Evolutionary conservation across 805 yeast species (phyloP).

Genomic region (Starmerella lactis-condensi): DNA sequence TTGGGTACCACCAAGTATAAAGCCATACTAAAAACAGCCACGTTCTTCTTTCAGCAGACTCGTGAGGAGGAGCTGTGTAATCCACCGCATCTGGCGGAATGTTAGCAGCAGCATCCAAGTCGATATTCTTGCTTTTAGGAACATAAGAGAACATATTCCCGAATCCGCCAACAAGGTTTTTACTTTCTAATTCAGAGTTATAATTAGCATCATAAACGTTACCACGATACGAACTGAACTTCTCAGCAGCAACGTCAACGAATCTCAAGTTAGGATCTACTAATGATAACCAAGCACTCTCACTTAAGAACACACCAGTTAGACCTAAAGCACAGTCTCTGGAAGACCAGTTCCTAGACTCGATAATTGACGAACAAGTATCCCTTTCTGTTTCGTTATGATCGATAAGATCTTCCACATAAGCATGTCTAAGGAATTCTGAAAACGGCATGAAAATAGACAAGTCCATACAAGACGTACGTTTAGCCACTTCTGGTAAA

Average conservation of each 20-base stretch:
- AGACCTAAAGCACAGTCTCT: slow-evolving; percentile 25
- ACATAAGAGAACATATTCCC: slow-evolving; percentile 24
- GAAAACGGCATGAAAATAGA: slow-evolving; percentile 25
- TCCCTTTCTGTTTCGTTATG: slow-evolving; percentile 20
- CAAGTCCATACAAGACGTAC: slow-evolving; percentile 24
- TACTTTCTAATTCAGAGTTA: slow-evolving; percentile 20
- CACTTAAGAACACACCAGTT: slow-evolving; percentile 27
- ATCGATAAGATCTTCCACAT: slow-evolving; percentile 11
- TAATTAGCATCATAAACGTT: slow-evolving; percentile 13
- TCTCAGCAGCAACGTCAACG: slow-evolving; percentile 21
- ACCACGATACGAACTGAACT: slow-evolving; percentile 13
- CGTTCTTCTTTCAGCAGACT: slow-evolving; percentile 19
- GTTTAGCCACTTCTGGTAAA: slow-evolving; percentile 25
- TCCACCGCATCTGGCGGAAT: slow-evolving; percentile 21
- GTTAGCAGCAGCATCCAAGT: slow-evolving; percentile 9
- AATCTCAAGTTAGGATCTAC: slow-evolving; percentile 24
- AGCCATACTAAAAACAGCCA: slow-evolving; percentile 26
- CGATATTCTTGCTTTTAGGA: slow-evolving; percentile 3
- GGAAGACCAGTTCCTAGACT: slow-evolving; percentile 21
- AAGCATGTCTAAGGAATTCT: slow-evolving; percentile 21
- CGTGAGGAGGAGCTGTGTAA: slow-evolving; percentile 16
- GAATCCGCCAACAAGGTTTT: slow-evolving; percentile 22
- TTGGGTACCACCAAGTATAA: slow-evolving; percentile 28
- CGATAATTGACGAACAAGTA: slow-evolving; percentile 18
- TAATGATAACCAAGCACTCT: slow-evolving; percentile 25